Base-by-base conservation (phyloP, 1,139 yeast genomes). In the Torulaspora globosa region DNA sequence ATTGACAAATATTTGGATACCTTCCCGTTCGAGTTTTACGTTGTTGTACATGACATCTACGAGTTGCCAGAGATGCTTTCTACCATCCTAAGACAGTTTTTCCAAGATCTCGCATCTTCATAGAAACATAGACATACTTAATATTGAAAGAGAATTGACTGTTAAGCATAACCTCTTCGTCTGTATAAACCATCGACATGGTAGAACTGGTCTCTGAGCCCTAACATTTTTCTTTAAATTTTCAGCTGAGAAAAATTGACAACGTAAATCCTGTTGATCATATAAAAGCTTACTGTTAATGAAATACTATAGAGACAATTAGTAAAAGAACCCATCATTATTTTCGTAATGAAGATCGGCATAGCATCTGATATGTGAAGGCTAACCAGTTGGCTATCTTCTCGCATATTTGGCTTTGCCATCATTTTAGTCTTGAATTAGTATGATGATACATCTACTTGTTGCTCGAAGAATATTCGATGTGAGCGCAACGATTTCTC, bases 1-100 rank as follows among this genome's bases (percentile, higher is more conserved):
- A 94, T 94, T 51, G 84, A 80, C 50, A 84, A 83, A 58, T 94
- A 94, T 59, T 75, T 94, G 68, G 97, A 92, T 57, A 79, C 86
- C 21, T 94, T 94, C 80, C 97, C 98, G 57, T 94, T 94, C 68
- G 97, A 94, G 62, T 92, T 85, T 65, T 94, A 90, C 60, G 96
- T 92, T 50, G 92, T 94, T 57, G 97, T 94, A 31, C 82, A 87
- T 59, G 82, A 92, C 61, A 86, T 94, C 53, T 75, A 76, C 38
- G 97, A 92, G 68, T 75, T 94, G 43, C 98, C 99, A 16, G 88
- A 84, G 59, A 89, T 94, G 83, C 75, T 94, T 53, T 81, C 97
- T 2, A 73, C 85, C 58, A 90, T 94, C 52, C 73, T 94, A 54
- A 80, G 97, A 60, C 98, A 94, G 65, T 94, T 87, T 69, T 94